These are phyloP conservation scores for Aspergillus versicolor DNA, from an alignment of 2,329 filamentous ascomycete genomes.

Conservation along the genomic window DNA sequence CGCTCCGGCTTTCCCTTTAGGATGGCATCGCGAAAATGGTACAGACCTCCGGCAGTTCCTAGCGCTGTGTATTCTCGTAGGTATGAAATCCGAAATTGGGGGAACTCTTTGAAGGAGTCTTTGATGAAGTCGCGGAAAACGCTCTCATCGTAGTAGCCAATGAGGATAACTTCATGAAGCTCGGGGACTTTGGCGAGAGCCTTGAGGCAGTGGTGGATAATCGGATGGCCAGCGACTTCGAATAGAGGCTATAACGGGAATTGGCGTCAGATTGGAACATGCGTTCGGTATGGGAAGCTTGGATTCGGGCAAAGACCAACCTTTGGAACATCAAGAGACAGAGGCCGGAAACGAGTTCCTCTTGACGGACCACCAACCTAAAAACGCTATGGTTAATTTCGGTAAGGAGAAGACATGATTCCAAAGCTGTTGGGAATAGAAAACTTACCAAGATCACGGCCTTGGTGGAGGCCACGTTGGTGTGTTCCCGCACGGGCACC, in stretches of 20 bases:
- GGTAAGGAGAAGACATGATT: slow-evolving; percentile 6
- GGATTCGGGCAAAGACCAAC: slow-evolving; percentile 47
- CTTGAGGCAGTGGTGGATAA: slow-evolving; percentile 96
- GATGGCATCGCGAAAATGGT: slow-evolving; percentile 99
- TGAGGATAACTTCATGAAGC: slow-evolving; percentile 94
- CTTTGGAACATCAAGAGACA: slow-evolving; percentile 95
- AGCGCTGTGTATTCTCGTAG: slow-evolving; percentile 95
- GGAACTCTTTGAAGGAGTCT: slow-evolving; percentile 79
- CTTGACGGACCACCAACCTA: slow-evolving; percentile 93
- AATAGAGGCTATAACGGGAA: slow-evolving; percentile 72
- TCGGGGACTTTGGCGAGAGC: slow-evolving; percentile 87
- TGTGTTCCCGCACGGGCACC: slow-evolving; percentile 44
- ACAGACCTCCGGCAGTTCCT: slow-evolving; percentile 92
- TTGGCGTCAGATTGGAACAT: slow-evolving; percentile 10
- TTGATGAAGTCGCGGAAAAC: slow-evolving; percentile 99
- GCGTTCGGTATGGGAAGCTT: background rate
- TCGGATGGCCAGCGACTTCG: slow-evolving; percentile 95
- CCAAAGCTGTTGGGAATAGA: background rate
- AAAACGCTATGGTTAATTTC: slow-evolving; percentile 27
- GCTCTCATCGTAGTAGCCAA: slow-evolving; percentile 97
- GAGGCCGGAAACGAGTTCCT: slow-evolving; percentile 90
- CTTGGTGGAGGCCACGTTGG: slow-evolving; percentile 68
- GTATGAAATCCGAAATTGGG: slow-evolving; percentile 87
- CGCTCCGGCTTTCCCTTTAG: slow-evolving; percentile 92
- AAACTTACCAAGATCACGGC: slow-evolving; percentile 82